Percentiles rank a stretch among this genome's conserved stretches.
These are phyloP conservation scores for Neurospora sp. DNA, from an alignment of 495 filamentous ascomycete species.

Conservation along the genomic window DNA sequence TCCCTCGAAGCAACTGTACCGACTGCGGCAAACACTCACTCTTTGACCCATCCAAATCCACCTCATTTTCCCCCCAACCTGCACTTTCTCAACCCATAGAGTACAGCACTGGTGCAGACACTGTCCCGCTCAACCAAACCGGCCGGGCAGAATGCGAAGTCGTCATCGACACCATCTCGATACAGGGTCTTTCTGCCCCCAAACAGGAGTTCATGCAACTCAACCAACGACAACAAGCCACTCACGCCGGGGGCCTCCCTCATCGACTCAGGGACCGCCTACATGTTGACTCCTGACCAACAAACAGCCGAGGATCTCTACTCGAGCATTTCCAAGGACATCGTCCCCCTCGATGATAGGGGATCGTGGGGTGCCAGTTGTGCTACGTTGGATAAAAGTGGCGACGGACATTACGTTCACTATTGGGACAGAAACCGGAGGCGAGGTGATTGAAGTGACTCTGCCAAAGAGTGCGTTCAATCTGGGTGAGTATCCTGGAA, in stretches of 20 bases:
- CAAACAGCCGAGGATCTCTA: slow-evolving; percentile 15
- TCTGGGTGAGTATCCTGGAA: slow-evolving; percentile 13
- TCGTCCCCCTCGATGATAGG: slow-evolving; percentile 10
- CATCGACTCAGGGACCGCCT: slow-evolving; percentile 15
- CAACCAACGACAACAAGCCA: slow-evolving; percentile 2
- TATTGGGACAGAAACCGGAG: slow-evolving; percentile 7
- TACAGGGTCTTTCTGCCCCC: slow-evolving; percentile 10
- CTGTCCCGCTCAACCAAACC: background rate
- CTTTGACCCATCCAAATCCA: slow-evolving; percentile 10
- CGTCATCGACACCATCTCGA: slow-evolving; percentile 17
- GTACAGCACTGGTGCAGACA: slow-evolving; percentile 14
- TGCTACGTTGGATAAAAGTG: slow-evolving; percentile 3
- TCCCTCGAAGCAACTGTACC: slow-evolving; percentile 16
- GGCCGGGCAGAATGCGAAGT: slow-evolving; percentile 16
- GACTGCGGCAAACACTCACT: slow-evolving; percentile 7
- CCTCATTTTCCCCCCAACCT: slow-evolving; percentile 9
- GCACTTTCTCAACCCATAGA: background rate
- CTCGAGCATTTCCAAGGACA: slow-evolving; percentile 8
- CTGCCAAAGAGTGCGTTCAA: slow-evolving; percentile 11
- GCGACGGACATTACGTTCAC: slow-evolving; percentile 10
- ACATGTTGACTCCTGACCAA: slow-evolving; percentile 13
- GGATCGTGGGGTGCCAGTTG: slow-evolving; percentile 18
- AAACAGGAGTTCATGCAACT: slow-evolving; percentile 15
- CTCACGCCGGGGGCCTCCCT: slow-evolving; percentile 3
- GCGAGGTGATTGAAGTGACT: slow-evolving; percentile 6